Evolutionary conservation across 352 stramenopile species (phyloP), one percentile per base, ranked within the genome.

Genomic region (Phytophthora meadii): DNA sequence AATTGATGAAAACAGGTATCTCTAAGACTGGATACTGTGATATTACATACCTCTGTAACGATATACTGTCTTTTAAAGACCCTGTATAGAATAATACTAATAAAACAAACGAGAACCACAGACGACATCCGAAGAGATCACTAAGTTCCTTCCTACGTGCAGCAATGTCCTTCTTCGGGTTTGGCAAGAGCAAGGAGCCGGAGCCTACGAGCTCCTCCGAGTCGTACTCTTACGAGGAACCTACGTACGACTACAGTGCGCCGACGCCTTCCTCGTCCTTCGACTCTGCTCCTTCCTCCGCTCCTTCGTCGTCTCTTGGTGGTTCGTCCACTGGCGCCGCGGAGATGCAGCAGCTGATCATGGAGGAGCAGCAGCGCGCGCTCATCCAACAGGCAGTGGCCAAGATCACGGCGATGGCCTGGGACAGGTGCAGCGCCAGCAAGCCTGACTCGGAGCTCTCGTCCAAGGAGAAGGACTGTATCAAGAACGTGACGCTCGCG

Each of bases 361-460:
- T 94, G 73, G 86, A 94, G 67, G 89, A 97, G 73, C 89, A 97
- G 76, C 85, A 94, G 73, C 88, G 87, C 58, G 87, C 84, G 49
- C 53, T 95, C 34, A 92, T 97, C 58, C 89, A 95, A 66, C 84
- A 94, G 67, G 88, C 88, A 47, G 85, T 97, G 54, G 87, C 85
- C 57, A 97, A 96, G 83, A 94, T 97, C 70, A 94, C 89, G 52
- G 84, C 87, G 17, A 82, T 96, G 52, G 90, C 88, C 30, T 97
- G 88, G 88, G 88, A 96, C 70, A 97, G 94, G 68, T 97, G 89
- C 70, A 94, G 85, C 68, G 85, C 82, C 50, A 83, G 66, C 74
- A 94, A 93, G 67, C 87, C 88, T 32, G 88, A 95, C 70, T 78
- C 78, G 57, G 83, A 92, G 64, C 86, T 97, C 40, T 88, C 83